Conservation (phyloP, 768 basidiomycete species). For the Amanita subjunquillea region DNA sequence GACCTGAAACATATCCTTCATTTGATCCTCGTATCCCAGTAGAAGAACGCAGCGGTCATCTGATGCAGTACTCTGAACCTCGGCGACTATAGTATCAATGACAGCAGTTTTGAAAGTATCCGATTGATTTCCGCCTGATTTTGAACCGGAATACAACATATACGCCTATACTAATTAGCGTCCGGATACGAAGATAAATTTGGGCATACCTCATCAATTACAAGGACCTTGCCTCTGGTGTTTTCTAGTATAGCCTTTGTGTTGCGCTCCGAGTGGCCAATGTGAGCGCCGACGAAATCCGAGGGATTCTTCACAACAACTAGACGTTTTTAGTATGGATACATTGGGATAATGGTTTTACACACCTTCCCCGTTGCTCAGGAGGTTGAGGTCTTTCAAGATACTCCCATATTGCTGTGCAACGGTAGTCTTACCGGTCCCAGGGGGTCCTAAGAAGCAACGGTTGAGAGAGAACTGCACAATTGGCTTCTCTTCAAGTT, state of each 20-base stretch:
- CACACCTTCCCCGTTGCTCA: constrained; percentile 67
- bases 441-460: constrained; percentile 58
- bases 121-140: constrained; percentile 16
- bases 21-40: constrained; percentile 55
- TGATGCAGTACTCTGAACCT: constrained; percentile 58
- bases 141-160: constrained; percentile 47
- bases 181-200: not conserved
- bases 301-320: constrained; percentile 61
- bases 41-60: constrained; percentile 63
- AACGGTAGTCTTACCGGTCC: constrained; percentile 66
- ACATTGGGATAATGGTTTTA: too few relatives aligned
- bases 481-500: constrained; percentile 44
- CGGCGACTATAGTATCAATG: constrained; percentile 67
- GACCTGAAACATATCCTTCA: constrained; percentile 70
- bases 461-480: constrained; percentile 48
- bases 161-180: constrained; percentile 38
- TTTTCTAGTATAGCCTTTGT: constrained; percentile 53
- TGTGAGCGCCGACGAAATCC: constrained; percentile 49
- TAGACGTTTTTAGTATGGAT: constrained; percentile 11
- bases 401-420: constrained; percentile 59
- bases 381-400: constrained; percentile 45
- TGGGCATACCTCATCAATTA: constrained; percentile 53
- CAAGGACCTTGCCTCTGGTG: constrained; percentile 54
- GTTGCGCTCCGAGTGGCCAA: constrained; percentile 54
- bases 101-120: constrained; percentile 58